Evolutionary conservation across 495 filamentous ascomycete genomes (phyloP).

Genomic region (Aspergillus ostianus): DNA sequence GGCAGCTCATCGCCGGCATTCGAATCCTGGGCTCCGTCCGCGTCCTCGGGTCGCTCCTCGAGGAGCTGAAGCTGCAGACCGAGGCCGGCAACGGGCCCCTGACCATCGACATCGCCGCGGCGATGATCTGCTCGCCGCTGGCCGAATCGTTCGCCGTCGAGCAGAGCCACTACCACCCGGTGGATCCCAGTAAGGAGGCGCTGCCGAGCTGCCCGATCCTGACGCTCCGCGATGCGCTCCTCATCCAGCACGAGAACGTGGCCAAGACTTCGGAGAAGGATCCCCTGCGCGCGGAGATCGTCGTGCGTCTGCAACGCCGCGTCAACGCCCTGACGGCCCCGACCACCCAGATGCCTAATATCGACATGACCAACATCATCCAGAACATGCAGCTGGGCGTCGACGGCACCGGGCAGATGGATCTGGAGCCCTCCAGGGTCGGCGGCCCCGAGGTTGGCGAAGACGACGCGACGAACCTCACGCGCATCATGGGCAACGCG

Average conservation of each 20-base stretch:
- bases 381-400: constrained; percentile 41
- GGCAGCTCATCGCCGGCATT: constrained; percentile 63
- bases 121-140: constrained; percentile 71
- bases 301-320: constrained; percentile 73
- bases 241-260: constrained; percentile 59
- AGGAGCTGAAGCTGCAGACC: constrained; percentile 64
- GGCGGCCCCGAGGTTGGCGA: constrained; percentile 22
- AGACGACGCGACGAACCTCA: constrained; percentile 40
- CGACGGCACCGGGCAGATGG: constrained; percentile 33
- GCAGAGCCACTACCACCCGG: constrained; percentile 39
- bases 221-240: constrained; percentile 70
- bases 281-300: constrained; percentile 58
- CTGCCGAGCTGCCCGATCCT: constrained; percentile 41
- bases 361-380: constrained; percentile 43
- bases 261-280: constrained; percentile 61
- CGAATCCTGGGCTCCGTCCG: constrained; percentile 68
- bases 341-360: constrained; percentile 39
- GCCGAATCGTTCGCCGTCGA: constrained; percentile 46
- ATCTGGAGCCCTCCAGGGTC: constrained; percentile 28
- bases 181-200: constrained; percentile 40
- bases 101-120: constrained; percentile 70
- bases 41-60: constrained; percentile 60
- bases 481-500: constrained; percentile 48
- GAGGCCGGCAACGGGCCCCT: constrained; percentile 55
- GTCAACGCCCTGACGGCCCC: constrained; percentile 61